Evolutionary conservation across 2,329 filamentous ascomycete species (phyloP).

Genomic region (Cryoendolithus antarcticus): DNA sequence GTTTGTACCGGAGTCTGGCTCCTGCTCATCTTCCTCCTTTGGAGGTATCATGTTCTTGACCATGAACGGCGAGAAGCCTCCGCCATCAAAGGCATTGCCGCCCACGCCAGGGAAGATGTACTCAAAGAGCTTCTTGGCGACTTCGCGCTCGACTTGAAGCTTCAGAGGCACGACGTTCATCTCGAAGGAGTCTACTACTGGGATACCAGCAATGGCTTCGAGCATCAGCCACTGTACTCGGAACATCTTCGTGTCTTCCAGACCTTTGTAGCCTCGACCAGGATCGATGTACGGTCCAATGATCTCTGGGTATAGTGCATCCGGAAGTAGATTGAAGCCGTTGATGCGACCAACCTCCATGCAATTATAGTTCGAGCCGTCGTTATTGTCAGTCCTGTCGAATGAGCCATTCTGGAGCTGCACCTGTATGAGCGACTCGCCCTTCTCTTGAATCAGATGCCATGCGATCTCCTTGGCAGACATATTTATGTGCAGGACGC

Average conservation of each 20-base stretch:
- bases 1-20: constrained; percentile 2
- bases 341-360: constrained; percentile 80
- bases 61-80: constrained; percentile 51
- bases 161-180: constrained; percentile 87
- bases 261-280: constrained; percentile 38
- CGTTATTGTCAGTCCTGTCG: constrained; percentile 89
- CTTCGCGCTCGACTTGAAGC: constrained; percentile 83
- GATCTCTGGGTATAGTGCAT: constrained; percentile 93
- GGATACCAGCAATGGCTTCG: constrained; percentile 93
- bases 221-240: constrained; percentile 96
- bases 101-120: constrained; percentile 89
- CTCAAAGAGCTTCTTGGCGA: constrained; percentile 86
- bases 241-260: constrained; percentile 72
- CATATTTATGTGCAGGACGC: constrained; percentile 81
- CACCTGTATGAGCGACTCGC: constrained; percentile 77
- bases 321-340: constrained; percentile 76
- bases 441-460: constrained; percentile 78
- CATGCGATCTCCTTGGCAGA: constrained; percentile 93
- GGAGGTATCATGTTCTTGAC: constrained; percentile 39
- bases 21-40: constrained; percentile 37
- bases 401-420: constrained; percentile 86
- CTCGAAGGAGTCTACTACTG: constrained; percentile 94
- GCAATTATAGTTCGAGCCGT: constrained; percentile 89
- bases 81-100: constrained; percentile 33
- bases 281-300: constrained; percentile 77